These are phyloP conservation scores for Lentinula guzmanii DNA, from an alignment of 768 basidiomycete genomes.

Conservation along the genomic window DNA sequence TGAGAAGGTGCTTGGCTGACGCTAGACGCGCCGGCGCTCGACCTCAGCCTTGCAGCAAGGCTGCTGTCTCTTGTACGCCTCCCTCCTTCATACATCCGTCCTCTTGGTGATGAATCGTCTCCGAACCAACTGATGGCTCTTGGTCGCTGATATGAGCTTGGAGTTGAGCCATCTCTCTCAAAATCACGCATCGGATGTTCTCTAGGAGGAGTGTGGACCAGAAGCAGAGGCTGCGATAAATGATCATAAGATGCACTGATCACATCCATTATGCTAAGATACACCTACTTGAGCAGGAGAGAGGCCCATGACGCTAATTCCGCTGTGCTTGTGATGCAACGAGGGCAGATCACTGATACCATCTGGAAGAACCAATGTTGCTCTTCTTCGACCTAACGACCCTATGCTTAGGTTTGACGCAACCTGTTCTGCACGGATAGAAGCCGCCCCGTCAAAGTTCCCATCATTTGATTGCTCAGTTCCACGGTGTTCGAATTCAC, in stretches of 20 bases:
- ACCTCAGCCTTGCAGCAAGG: background rate
- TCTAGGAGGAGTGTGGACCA: slow-evolving; percentile 61
- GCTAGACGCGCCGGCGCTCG: background rate
- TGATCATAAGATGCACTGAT: background rate
- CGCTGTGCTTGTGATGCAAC: slow-evolving; percentile 48
- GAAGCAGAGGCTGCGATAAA: slow-evolving; percentile 46
- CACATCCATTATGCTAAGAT: background rate
- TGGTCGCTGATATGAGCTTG: slow-evolving; percentile 20
- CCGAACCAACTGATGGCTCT: slow-evolving; percentile 38
- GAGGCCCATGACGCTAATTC: slow-evolving; percentile 58
- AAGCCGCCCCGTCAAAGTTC: slow-evolving; percentile 9
- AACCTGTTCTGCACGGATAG: slow-evolving; percentile 16
- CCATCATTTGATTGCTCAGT: slow-evolving; percentile 24
- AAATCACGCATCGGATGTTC: slow-evolving; percentile 30
- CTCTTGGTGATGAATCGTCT: slow-evolving; percentile 30
- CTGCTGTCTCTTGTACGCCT: slow-evolving; percentile 9
- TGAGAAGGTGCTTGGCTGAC: background rate
- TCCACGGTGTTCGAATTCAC: slow-evolving; percentile 20
- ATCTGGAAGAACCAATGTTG: slow-evolving; percentile 45
- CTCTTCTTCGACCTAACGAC: slow-evolving; percentile 30
- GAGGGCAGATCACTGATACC: slow-evolving; percentile 37
- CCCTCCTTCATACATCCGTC: slow-evolving; percentile 27
- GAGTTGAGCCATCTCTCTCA: slow-evolving; percentile 26
- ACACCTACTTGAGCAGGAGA: slow-evolving; percentile 64
- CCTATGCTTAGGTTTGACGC: slow-evolving; percentile 20